Evolutionary conservation across 2,329 filamentous ascomycete species (phyloP).

Genomic region (Pleochaeta shiraiana): DNA sequence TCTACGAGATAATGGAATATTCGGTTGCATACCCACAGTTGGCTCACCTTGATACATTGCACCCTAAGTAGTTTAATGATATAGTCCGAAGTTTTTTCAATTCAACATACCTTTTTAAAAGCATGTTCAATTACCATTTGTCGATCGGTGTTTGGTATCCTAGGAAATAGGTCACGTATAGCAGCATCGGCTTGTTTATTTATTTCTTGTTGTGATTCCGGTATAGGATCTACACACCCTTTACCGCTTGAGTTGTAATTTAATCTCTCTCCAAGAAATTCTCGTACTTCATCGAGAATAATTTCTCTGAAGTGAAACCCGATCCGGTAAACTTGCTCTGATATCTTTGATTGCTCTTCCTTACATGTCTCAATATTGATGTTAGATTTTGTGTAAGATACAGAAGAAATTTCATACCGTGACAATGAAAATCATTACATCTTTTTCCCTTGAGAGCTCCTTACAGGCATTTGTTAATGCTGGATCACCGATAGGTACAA

Average conservation of each 20-base stretch:
- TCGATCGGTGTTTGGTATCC: slow-evolving; percentile 42
- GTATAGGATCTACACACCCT: slow-evolving; percentile 33
- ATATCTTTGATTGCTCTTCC: slow-evolving; percentile 15
- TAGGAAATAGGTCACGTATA: slow-evolving; percentile 39
- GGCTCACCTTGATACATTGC: slow-evolving; percentile 28
- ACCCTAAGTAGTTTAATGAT: slow-evolving; percentile 21
- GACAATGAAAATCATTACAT: slow-evolving; percentile 43
- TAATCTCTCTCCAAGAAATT: slow-evolving; percentile 16
- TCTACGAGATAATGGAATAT: slow-evolving; percentile 35
- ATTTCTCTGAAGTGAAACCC: slow-evolving; percentile 37
- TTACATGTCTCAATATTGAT: slow-evolving; percentile 7
- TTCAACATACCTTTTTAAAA: slow-evolving; percentile 33
- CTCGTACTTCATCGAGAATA: slow-evolving; percentile 33
- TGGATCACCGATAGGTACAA: slow-evolving; percentile 40
- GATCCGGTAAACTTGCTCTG: slow-evolving; percentile 31
- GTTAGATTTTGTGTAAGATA: not conserved
- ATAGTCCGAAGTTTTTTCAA: not conserved
- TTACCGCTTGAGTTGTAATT: slow-evolving; percentile 8
- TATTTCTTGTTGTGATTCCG: slow-evolving; percentile 34
- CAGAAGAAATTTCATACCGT: slow-evolving; percentile 25
- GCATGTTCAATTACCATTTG: slow-evolving; percentile 38
- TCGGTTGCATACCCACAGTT: slow-evolving; percentile 33
- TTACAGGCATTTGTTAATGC: slow-evolving; percentile 38
- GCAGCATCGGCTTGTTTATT: slow-evolving; percentile 39
- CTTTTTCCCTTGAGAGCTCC: slow-evolving; percentile 37